Evolutionary conservation across 2,329 filamentous ascomycete species (phyloP).

Genomic region (Stagonosporopsis rhizophila): DNA sequence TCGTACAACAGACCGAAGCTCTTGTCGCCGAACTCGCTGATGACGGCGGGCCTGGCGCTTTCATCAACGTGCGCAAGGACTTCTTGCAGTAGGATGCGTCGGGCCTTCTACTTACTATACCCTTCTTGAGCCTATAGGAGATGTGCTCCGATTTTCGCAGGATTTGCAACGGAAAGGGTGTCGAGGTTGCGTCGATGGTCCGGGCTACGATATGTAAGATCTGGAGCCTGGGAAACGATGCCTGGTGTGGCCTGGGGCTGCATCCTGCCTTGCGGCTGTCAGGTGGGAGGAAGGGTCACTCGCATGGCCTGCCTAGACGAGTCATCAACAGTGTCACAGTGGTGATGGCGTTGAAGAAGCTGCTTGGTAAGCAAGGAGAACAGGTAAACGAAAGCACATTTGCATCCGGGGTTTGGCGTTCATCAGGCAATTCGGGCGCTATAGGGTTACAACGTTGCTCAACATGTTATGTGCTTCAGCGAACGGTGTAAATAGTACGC

Average conservation of each 20-base stretch:
- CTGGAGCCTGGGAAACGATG: background rate
- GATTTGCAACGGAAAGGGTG: background rate
- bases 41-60: slow-evolving; percentile 80
- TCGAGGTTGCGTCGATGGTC: background rate
- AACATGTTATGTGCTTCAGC: background rate
- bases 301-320: no score
- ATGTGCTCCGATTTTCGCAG: background rate
- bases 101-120: background rate
- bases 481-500: background rate
- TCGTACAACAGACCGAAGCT: slow-evolving; percentile 86
- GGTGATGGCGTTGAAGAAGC: background rate
- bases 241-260: background rate
- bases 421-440: background rate
- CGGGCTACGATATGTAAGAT: background rate
- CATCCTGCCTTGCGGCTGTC: background rate
- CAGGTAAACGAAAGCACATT: background rate
- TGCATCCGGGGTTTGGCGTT: slow-evolving; percentile 2
- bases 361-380: background rate
- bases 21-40: slow-evolving; percentile 82
- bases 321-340: background rate
- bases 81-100: slow-evolving; percentile 38
- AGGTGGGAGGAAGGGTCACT: no score
- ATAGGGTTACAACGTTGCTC: background rate
- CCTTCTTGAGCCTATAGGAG: background rate
- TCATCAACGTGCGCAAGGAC: slow-evolving; percentile 70